Conservation (phyloP, 176 grass and related monocot species). For the Pontederia paniculata region DNA sequence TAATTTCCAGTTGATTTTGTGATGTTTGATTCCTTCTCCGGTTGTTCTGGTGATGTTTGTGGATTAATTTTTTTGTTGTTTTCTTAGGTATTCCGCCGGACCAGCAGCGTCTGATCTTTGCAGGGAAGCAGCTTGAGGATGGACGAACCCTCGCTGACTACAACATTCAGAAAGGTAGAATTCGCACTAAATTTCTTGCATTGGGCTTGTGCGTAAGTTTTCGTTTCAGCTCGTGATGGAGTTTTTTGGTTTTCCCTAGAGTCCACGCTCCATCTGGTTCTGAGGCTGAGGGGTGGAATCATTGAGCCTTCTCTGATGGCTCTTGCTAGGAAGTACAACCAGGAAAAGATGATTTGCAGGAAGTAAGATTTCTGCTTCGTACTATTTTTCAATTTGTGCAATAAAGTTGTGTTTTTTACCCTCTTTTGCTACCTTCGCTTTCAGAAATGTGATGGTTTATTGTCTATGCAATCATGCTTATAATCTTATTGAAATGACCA, state of each 20-base stretch:
- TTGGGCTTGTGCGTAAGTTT: not conserved
- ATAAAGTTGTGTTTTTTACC: not conserved
- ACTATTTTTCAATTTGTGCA: not conserved
- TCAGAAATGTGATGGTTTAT: too few relatives aligned
- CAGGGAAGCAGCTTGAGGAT: constrained; percentile 20
- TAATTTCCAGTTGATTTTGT: not conserved
- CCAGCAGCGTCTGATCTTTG: constrained; percentile 20
- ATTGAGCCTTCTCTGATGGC: constrained; percentile 83
- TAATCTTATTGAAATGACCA: too few relatives aligned
- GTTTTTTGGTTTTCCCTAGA: constrained; percentile 17
- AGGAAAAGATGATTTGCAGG: constrained; percentile 92
- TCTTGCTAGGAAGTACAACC: constrained; percentile 86
- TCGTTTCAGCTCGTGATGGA: not conserved
- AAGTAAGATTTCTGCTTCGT: constrained; percentile 26
- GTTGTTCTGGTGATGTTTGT: not conserved
- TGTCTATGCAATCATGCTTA: too few relatives aligned
- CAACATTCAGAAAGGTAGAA: constrained; percentile 17
- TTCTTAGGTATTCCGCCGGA: constrained; percentile 18
- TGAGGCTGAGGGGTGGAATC: constrained; percentile 79
- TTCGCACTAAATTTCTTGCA: not conserved
- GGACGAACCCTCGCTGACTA: constrained; percentile 21
- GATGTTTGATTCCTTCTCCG: not conserved
- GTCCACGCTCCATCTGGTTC: constrained; percentile 76
- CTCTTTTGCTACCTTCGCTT: too few relatives aligned
- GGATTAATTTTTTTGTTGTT: not conserved